phyloP scores from a whole-genome alignment of 2,329 filamentous ascomycete genomes.

The Botrytis fragariae region DNA sequence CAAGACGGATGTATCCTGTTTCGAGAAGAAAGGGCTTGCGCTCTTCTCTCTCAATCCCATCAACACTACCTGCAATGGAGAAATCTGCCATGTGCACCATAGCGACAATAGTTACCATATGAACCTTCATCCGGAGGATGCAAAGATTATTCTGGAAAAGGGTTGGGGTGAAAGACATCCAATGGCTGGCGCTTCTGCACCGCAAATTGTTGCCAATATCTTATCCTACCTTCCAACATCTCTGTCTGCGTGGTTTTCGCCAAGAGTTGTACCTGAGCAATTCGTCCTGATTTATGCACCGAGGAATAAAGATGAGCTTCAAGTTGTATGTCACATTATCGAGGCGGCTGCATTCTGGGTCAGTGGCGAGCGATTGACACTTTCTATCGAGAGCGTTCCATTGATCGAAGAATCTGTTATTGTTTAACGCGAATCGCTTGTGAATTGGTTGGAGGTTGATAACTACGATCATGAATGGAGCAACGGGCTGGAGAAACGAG shows the following conservation, averaged over 20 bases:
- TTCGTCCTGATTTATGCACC: constrained; percentile 86
- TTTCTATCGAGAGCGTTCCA: constrained; percentile 24
- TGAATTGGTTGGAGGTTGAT: not conserved
- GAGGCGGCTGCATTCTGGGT: constrained; percentile 72
- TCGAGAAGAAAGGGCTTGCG: constrained; percentile 79
- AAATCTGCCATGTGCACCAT: constrained; percentile 77
- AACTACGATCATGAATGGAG: not conserved
- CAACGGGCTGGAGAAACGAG: not conserved
- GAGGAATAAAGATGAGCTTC: constrained; percentile 64
- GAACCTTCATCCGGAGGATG: constrained; percentile 76
- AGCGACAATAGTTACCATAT: constrained; percentile 76
- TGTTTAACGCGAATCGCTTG: not conserved
- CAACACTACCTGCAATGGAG: constrained; percentile 72
- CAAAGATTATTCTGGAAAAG: constrained; percentile 65
- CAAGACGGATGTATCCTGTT: constrained; percentile 66
- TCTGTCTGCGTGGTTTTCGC: constrained; percentile 2
- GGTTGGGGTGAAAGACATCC: constrained; percentile 76
- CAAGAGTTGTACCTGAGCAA: constrained; percentile 57
- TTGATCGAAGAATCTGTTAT: not conserved
- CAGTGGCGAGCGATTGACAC: constrained; percentile 28
- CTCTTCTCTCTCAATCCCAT: constrained; percentile 67
- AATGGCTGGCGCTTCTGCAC: constrained; percentile 60
- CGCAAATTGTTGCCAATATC: not conserved
- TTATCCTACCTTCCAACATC: constrained; percentile 1
- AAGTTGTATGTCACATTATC: constrained; percentile 66